phyloP scores from a whole-genome alignment of 768 basidiomycete species.

The Serendipita vermifera region DNA sequence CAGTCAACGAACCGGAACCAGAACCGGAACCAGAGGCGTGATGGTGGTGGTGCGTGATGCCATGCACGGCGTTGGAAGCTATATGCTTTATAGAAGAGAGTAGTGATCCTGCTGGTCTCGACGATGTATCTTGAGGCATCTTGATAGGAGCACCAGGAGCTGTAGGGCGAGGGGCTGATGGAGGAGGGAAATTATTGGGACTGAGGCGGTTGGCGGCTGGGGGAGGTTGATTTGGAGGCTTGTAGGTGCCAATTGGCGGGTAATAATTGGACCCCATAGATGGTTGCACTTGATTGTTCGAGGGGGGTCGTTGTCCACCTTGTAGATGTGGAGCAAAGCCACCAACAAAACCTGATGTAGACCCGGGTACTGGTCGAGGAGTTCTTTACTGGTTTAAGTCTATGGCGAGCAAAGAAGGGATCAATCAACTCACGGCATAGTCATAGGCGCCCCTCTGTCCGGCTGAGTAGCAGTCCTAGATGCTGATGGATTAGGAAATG shows the following conservation, averaged over 20 bases:
- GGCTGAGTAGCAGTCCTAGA: background rate
- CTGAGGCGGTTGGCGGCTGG: background rate
- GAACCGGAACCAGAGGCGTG: background rate
- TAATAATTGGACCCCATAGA: background rate
- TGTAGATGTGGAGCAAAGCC: slow-evolving; percentile 1
- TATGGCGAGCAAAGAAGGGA: background rate
- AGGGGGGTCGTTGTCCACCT: background rate
- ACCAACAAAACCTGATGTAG: background rate
- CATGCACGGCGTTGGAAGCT: background rate
- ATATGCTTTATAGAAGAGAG: background rate
- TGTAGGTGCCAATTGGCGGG: background rate
- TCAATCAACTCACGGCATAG: slow-evolving; percentile 2
- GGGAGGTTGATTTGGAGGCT: background rate
- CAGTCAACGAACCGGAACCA: background rate
- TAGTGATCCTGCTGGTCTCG: background rate
- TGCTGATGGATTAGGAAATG: background rate
- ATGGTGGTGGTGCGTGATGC: background rate
- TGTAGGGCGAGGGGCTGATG: background rate
- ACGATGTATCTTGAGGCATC: background rate
- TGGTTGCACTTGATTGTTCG: background rate
- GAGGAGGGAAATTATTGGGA: background rate
- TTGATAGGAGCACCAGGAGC: background rate
- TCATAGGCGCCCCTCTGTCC: background rate
- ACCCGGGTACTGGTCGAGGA: background rate
- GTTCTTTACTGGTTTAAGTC: background rate